Evolutionary conservation across 306 rosid genomes (phyloP).

Genomic region (Ormosia emarginata): DNA sequence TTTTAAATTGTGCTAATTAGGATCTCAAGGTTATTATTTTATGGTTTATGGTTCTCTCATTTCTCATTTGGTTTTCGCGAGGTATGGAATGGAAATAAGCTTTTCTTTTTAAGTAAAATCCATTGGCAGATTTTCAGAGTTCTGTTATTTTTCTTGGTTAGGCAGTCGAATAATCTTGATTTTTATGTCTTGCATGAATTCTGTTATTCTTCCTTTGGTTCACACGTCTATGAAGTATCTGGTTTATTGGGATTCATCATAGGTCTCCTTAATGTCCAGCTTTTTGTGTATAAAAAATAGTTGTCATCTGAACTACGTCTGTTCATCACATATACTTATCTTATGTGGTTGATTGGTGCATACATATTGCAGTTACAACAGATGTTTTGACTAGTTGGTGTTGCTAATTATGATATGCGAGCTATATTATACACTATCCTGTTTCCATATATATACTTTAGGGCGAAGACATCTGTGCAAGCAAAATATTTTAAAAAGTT

Average conservation of each 20-base stretch:
- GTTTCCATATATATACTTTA: too few relatives aligned
- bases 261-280: background rate
- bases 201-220: slow-evolving; percentile 8
- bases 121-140: background rate
- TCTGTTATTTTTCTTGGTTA: background rate
- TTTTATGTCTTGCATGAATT: background rate
- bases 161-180: background rate
- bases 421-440: too few relatives aligned
- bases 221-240: background rate
- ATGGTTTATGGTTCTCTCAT: background rate
- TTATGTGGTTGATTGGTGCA: background rate
- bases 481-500: too few relatives aligned
- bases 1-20: slow-evolving; percentile 14
- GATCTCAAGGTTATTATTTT: background rate
- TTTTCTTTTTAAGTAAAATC: background rate
- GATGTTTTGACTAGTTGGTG: background rate
- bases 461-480: too few relatives aligned
- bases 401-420: background rate
- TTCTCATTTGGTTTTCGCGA: background rate
- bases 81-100: background rate
- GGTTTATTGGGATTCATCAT: background rate
- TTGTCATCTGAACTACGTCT: background rate
- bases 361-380: background rate
- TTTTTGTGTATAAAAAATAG: background rate
- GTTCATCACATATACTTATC: background rate